A percentile compares a stretch with the other conserved stretches of the same genome.
Conservation (phyloP, 2,329 filamentous ascomycete genomes). For the Microsporum canis region DNA sequence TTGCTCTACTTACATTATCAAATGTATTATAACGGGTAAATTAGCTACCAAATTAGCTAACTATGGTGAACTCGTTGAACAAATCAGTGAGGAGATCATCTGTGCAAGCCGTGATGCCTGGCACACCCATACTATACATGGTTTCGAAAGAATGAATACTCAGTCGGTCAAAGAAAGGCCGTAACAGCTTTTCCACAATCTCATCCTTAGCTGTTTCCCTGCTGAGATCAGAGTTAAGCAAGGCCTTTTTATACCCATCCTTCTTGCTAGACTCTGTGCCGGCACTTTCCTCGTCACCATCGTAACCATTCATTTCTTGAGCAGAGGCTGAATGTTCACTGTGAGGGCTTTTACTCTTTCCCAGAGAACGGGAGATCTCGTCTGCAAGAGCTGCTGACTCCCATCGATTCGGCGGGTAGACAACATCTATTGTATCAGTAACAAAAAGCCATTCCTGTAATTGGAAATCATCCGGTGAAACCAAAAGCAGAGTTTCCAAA, state of each 20-base stretch:
- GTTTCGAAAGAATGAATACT: conserved; percentile 91
- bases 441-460: conserved; percentile 98
- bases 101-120: conserved; percentile 56
- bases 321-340: background rate
- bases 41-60: conserved; percentile 20
- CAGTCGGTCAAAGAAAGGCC: conserved; percentile 81
- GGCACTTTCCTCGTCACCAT: conserved; percentile 10
- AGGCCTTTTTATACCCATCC: conserved; percentile 29
- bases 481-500: conserved; percentile 73
- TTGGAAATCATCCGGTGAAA: conserved; percentile 91
- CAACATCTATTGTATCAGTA: conserved; percentile 90
- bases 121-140: conserved; percentile 68
- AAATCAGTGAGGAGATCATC: conserved; percentile 58
- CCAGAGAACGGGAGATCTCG: conserved; percentile 67
- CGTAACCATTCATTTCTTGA: background rate
- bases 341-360: conserved; percentile 29
- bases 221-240: conserved; percentile 37
- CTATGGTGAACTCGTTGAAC: conserved; percentile 61
- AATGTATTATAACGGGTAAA: background rate
- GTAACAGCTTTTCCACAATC: conserved; percentile 63
- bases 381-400: conserved; percentile 68
- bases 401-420: conserved; percentile 65
- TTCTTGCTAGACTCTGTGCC: conserved; percentile 17
- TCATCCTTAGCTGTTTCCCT: conserved; percentile 46
- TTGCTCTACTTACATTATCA: background rate